Evolutionary conservation across 2,329 filamentous ascomycete genomes (phyloP).

Genomic region (Cladosporium sp.): DNA sequence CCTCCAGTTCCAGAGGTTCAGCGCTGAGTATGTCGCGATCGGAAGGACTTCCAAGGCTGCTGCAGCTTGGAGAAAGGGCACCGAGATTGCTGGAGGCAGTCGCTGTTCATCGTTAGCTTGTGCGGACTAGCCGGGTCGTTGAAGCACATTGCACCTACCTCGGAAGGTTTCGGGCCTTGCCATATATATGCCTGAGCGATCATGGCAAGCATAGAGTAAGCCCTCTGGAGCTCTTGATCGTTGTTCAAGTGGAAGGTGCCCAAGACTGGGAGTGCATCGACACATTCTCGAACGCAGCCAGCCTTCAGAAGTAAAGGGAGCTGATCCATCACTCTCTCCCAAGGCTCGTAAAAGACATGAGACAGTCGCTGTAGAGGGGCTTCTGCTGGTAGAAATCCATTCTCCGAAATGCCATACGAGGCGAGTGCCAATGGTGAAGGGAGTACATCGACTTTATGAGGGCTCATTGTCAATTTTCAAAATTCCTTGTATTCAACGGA

Average conservation of each 20-base stretch:
- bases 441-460: slow-evolving; percentile 26
- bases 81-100: slow-evolving; percentile 77
- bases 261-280: slow-evolving; percentile 78
- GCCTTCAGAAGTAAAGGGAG: slow-evolving; percentile 80
- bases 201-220: slow-evolving; percentile 75
- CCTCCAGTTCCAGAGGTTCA: slow-evolving; percentile 96
- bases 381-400: slow-evolving; percentile 83
- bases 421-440: slow-evolving; percentile 25
- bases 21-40: slow-evolving; percentile 87
- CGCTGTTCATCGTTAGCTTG: slow-evolving; percentile 39
- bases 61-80: slow-evolving; percentile 77
- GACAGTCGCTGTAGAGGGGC: slow-evolving; percentile 75
- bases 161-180: slow-evolving; percentile 72
- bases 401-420: slow-evolving; percentile 29
- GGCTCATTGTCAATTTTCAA: slow-evolving; percentile 27
- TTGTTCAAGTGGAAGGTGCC: slow-evolving; percentile 77
- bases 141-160: slow-evolving; percentile 33
- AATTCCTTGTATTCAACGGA: neutral
- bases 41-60: slow-evolving; percentile 75
- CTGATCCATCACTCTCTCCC: slow-evolving; percentile 81
- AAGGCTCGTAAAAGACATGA: slow-evolving; percentile 90
- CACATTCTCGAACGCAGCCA: slow-evolving; percentile 72
- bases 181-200: slow-evolving; percentile 85
- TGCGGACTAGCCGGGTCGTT: neutral
- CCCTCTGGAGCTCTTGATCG: slow-evolving; percentile 85